These are phyloP conservation scores for Salix viminalis DNA, from an alignment of 345 rosid species.

Conservation along the genomic window DNA sequence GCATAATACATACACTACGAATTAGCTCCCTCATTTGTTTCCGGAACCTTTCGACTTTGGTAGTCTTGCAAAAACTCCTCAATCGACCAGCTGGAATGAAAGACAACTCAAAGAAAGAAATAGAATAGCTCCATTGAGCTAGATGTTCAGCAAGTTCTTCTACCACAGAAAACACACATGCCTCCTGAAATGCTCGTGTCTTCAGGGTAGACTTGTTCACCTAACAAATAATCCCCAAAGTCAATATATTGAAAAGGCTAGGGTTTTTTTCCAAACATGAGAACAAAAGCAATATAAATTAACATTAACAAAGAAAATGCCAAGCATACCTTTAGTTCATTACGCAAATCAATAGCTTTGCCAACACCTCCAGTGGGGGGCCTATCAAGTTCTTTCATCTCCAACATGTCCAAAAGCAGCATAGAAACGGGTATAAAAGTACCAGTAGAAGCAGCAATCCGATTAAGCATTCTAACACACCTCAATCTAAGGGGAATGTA, in stretches of 20 bases:
- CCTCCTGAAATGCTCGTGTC: slow-evolving; percentile 94
- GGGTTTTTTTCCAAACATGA: not conserved
- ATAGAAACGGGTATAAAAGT: slow-evolving; percentile 85
- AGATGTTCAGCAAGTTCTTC: slow-evolving; percentile 91
- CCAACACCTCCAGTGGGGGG: slow-evolving; percentile 89
- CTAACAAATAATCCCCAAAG: slow-evolving; percentile 29
- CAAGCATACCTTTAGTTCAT: slow-evolving; percentile 60
- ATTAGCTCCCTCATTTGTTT: slow-evolving; percentile 84
- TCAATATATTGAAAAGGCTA: not conserved
- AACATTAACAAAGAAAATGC: not conserved
- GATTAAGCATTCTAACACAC: slow-evolving; percentile 89
- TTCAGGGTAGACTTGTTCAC: slow-evolving; percentile 75
- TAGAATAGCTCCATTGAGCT: slow-evolving; percentile 82
- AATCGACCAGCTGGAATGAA: slow-evolving; percentile 69
- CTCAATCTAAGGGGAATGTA: slow-evolving; percentile 87
- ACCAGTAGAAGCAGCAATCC: slow-evolving; percentile 65
- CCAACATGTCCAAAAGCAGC: slow-evolving; percentile 93
- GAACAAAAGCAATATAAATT: not conserved
- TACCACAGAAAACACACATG: slow-evolving; percentile 73
- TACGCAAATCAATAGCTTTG: slow-evolving; percentile 70
- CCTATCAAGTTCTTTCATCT: slow-evolving; percentile 84
- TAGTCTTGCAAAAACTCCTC: slow-evolving; percentile 70
- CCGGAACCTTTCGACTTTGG: slow-evolving; percentile 79
- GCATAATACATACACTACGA: slow-evolving; percentile 54
- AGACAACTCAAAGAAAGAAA: slow-evolving; percentile 79